Evolutionary conservation across 1,284 basidiomycete species (phyloP), one percentile per base, ranked within the genome.

Genomic region (Vanrija sp.): DNA sequence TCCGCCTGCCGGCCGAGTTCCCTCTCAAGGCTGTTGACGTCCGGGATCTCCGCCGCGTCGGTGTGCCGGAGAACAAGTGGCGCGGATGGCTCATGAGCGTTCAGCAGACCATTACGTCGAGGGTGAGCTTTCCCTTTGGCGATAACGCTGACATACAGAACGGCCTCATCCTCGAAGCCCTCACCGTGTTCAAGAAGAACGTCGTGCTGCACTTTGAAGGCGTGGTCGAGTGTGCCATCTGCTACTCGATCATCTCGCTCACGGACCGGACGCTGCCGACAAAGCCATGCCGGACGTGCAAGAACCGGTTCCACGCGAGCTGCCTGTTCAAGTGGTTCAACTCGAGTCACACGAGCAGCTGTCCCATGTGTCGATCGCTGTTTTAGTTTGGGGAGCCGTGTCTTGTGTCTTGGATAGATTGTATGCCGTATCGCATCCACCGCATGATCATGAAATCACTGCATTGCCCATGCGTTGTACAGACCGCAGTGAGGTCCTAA

Each of bases 271-370:
- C 83, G 53, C 78, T 98, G 35, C 95, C 96, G 0, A 86, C 84
- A 60, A 96, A 95, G 69, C 87, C 90, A 0, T 99, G 96, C 78
- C 86, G 85, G 73, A 98, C 89, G 2, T 97, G 94, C 78, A 92
- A 89, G 76, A 97, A 98, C 76, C 81, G 86, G 45, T 98, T 98
- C 83, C 96, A 98, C 72, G 85, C 90, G 0, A 85, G 83, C 27
- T 97, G 94, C 77, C 75, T 96, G 57, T 96, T 87, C 79, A 95
- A 94, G 85, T 96, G 93, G 94, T 95, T 95, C 78, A 88, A 87
- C 68, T 85, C 87, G 27, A 77, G 73, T 58, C 89, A 94, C 75
- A 86, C 88, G 4, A 89, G 88, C 6, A 90, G 86, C 49, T 98
- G 94, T 72, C 94, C 94, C 7, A 75, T 98, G 43, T 97, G 94